Evolutionary conservation across 768 basidiomycete species (phyloP).

Genomic region (Mycena capillaripes): DNA sequence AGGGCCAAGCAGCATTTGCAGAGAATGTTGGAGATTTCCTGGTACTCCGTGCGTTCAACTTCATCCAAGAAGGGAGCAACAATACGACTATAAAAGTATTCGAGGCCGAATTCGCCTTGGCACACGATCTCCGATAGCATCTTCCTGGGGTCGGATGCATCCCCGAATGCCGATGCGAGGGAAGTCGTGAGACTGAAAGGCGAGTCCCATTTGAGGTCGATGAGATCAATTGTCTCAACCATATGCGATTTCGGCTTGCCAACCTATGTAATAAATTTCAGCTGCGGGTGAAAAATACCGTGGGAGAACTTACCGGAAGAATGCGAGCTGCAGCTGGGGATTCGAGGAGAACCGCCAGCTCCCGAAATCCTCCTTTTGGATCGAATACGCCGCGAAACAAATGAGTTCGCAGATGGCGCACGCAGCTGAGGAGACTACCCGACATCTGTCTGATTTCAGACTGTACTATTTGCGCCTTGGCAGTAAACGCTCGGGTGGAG

Average conservation of each 20-base stretch:
- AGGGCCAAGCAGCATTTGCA: not conserved
- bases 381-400: not conserved
- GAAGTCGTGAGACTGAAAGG: too few relatives aligned
- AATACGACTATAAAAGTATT: not conserved
- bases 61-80: not conserved
- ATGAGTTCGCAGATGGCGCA: not conserved
- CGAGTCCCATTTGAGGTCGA: not conserved
- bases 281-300: not conserved
- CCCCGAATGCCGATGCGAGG: not conserved
- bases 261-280: not conserved
- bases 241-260: not conserved
- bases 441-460: not conserved
- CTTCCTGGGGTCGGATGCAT: not conserved
- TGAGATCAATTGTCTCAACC: not conserved
- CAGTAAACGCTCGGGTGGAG: not conserved
- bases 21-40: not conserved
- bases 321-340: not conserved
- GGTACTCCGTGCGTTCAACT: not conserved
- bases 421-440: not conserved
- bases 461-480: not conserved
- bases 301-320: not conserved
- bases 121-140: not conserved
- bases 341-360: not conserved
- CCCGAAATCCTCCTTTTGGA: not conserved
- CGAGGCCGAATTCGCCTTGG: not conserved